Evolutionary conservation across 2,329 filamentous ascomycete species (phyloP).

Genomic region (Fusarium sp.): DNA sequence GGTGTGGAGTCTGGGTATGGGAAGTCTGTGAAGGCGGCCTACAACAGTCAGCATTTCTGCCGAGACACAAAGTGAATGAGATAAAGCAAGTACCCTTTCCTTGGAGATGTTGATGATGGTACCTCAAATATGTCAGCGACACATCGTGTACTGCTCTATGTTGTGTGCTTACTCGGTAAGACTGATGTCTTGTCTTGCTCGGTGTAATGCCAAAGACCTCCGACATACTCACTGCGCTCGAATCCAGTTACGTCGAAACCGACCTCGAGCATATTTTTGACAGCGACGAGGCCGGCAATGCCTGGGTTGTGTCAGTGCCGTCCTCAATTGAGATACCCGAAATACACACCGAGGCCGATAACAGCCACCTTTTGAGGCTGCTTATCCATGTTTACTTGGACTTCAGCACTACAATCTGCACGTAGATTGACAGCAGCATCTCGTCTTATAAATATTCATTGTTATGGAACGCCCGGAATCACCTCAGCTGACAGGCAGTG

Average conservation of each 20-base stretch:
- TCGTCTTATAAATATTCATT: neutral
- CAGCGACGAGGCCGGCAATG: slow-evolving; percentile 48
- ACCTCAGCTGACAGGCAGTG: slow-evolving; percentile 10
- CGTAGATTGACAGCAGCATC: neutral
- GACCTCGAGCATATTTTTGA: slow-evolving; percentile 55
- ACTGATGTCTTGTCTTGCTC: slow-evolving; percentile 51
- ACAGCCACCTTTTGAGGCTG: slow-evolving; percentile 39
- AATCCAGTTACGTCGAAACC: slow-evolving; percentile 55
- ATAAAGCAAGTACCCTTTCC: slow-evolving; percentile 33
- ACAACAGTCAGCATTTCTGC: neutral
- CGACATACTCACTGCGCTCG: slow-evolving; percentile 51
- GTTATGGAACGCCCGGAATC: neutral
- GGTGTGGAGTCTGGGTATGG: slow-evolving; percentile 44
- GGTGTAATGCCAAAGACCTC: slow-evolving; percentile 56
- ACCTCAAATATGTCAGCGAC: slow-evolving; percentile 20
- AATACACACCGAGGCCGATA: slow-evolving; percentile 41
- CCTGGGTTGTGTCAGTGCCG: slow-evolving; percentile 29
- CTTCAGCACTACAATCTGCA: rapidly evolving
- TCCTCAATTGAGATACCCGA: neutral
- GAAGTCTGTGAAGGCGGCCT: slow-evolving; percentile 50
- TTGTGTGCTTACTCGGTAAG: slow-evolving; percentile 43
- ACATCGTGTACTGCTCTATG: neutral
- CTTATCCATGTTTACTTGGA: slow-evolving; percentile 6
- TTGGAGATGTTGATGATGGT: slow-evolving; percentile 48
- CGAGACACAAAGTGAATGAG: rapidly evolving